A percentile compares a stretch with the other conserved stretches of the same genome.
Evolutionary conservation across 805 yeast species (phyloP).

Genomic region (Debaryomyces tyrocola): DNA sequence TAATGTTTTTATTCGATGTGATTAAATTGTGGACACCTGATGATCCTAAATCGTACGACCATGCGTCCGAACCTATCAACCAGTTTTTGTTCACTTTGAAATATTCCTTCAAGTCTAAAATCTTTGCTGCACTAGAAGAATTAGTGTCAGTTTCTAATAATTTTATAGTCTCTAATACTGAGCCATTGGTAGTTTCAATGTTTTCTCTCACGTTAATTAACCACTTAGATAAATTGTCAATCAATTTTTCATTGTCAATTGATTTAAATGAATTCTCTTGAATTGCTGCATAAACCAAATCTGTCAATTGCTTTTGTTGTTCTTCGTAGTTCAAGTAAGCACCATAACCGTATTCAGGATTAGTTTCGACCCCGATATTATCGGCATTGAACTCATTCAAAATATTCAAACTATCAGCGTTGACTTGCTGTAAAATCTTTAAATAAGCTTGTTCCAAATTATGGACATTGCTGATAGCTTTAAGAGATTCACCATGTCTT

Average conservation of each 20-base stretch:
- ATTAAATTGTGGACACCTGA: slow-evolving; percentile 88
- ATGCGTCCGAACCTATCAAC: slow-evolving; percentile 92
- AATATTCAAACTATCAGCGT: slow-evolving; percentile 53
- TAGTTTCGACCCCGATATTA: slow-evolving; percentile 43
- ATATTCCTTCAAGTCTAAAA: slow-evolving; percentile 47
- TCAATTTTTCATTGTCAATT: slow-evolving; percentile 46
- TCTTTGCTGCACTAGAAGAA: slow-evolving; percentile 40
- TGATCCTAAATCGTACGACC: slow-evolving; percentile 91
- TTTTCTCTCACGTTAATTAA: slow-evolving; percentile 47
- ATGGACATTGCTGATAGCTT: slow-evolving; percentile 48
- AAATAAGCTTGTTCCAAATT: slow-evolving; percentile 73
- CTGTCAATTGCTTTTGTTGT: slow-evolving; percentile 45
- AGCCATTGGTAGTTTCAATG: slow-evolving; percentile 20
- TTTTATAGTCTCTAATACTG: slow-evolving; percentile 33
- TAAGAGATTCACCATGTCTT: slow-evolving; percentile 17
- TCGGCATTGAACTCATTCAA: slow-evolving; percentile 57
- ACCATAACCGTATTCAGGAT: slow-evolving; percentile 91
- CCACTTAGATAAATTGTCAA: slow-evolving; percentile 70
- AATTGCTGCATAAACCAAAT: slow-evolving; percentile 46
- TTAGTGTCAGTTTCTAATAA: slow-evolving; percentile 37
- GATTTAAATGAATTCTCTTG: slow-evolving; percentile 45
- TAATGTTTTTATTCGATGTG: slow-evolving; percentile 72
- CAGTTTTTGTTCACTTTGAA: slow-evolving; percentile 60
- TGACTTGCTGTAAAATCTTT: slow-evolving; percentile 71
- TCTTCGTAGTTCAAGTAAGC: slow-evolving; percentile 59